Base-by-base conservation (phyloP, 2,329 filamentous ascomycete species). In the Apiospora kogelbergensis region DNA sequence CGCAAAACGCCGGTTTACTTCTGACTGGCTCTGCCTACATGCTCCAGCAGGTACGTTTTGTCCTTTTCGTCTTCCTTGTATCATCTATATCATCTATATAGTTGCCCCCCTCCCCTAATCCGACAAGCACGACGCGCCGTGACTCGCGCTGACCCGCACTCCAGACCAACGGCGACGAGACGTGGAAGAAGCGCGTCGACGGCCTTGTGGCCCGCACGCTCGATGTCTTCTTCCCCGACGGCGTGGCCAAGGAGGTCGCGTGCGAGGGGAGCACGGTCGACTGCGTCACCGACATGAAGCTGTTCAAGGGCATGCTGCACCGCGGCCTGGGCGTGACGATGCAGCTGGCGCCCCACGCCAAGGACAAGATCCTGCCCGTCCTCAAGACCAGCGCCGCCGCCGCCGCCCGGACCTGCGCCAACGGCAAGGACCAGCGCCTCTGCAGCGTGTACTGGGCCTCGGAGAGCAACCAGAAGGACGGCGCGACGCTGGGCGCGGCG, bases 301-400 rank as follows among this genome's bases (percentile, higher is more conserved):
- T 82, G 17, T 89, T 87, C 83, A 89, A 89, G 76, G 87, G 85
- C 40, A 88, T 87, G 75, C 80, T 89, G 7, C 78, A 84, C 42
- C 86, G 87, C 60, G 89, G 85, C 81, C 75, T 83, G 69, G 81
- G 80, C 1, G 74, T 77, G 24, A 78, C 79, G 4, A 77, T 79
- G 13, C 77, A 82, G 69, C 69, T 82, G 46, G 81, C 79, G 0
- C 81, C 82, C 5, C 77, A 76, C 69, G 80, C 77, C 13, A 69
- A 69, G 30, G 75, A 75, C n/a, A 75, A 72, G 22, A 80, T 85
- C 69, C 76, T 80, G 72, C 73, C 73, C 7, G 75, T 79, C 33
- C 73, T 85, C 24, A 73, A 74, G 20, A 76, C 76, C 13, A 82
- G 81, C 3, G 80, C 83, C n/a, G 83, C 83, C 40, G 82, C 79